phyloP scores from a whole-genome alignment of 225 moss, liverwort and hornwort species.

The Asterella californica region DNA sequence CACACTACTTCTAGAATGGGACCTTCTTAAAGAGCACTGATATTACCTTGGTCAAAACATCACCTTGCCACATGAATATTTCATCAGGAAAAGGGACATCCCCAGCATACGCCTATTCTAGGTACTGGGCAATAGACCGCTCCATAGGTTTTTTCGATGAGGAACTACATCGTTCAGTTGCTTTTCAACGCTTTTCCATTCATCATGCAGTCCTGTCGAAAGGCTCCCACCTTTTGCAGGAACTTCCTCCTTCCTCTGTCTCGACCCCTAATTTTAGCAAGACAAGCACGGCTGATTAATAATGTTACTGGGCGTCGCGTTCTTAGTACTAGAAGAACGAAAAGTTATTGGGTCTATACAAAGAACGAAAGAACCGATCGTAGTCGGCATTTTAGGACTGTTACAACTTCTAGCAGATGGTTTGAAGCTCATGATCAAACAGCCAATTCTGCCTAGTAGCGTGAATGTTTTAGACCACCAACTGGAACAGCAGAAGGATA shows the following conservation, averaged over 20 bases:
- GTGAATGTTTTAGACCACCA: too few species aligned
- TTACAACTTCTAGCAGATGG: too few species aligned
- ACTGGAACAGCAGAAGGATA: neutral
- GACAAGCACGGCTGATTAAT: neutral
- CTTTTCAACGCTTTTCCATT: slow-evolving; percentile 13
- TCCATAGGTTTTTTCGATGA: slow-evolving; percentile 33
- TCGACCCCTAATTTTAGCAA: slow-evolving; percentile 15
- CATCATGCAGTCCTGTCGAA: neutral
- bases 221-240: slow-evolving; percentile 13
- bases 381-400: too few species aligned
- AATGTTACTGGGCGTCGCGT: too few species aligned
- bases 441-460: too few species aligned
- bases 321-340: too few species aligned
- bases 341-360: too few species aligned
- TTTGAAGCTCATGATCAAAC: too few species aligned
- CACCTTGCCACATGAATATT: neutral
- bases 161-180: slow-evolving; percentile 29
- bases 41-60: slow-evolving; percentile 2
- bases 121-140: slow-evolving; percentile 18
- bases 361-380: too few species aligned
- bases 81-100: neutral
- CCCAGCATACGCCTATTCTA: neutral
- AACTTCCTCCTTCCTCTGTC: slow-evolving; percentile 12
- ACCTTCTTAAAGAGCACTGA: slow-evolving; percentile 4
- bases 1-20: neutral